These are phyloP conservation scores for Kazachstania martiniae DNA, from an alignment of 805 yeast species.

Conservation along the genomic window DNA sequence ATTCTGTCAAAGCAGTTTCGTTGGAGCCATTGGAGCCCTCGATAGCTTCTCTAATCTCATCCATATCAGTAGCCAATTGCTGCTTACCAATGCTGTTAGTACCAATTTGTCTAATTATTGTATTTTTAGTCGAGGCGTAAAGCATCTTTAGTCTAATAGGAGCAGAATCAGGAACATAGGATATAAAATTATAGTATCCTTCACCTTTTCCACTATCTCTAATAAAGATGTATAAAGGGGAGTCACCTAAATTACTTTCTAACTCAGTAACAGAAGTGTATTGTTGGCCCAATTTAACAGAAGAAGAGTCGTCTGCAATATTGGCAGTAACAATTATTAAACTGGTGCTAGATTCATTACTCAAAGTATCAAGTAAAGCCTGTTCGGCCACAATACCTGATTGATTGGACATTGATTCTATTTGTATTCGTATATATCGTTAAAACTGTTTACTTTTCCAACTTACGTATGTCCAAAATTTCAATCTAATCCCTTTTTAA, in stretches of 20 bases:
- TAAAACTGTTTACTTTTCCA: too few species aligned
- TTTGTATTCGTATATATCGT: background rate
- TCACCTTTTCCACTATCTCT: slow-evolving; percentile 22
- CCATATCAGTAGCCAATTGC: slow-evolving; percentile 25
- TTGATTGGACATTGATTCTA: slow-evolving; percentile 46
- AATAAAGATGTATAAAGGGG: slow-evolving; percentile 42
- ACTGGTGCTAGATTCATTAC: slow-evolving; percentile 1
- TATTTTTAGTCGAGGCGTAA: slow-evolving; percentile 81
- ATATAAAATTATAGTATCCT: slow-evolving; percentile 43
- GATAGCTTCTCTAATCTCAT: slow-evolving; percentile 20
- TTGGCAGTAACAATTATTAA: slow-evolving; percentile 13
- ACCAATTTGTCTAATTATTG: slow-evolving; percentile 68
- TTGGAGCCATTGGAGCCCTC: slow-evolving; percentile 6
- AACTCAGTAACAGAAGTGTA: slow-evolving; percentile 32
- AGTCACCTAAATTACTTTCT: slow-evolving; percentile 26
- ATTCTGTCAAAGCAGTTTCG: slow-evolving; percentile 15
- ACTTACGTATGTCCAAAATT: too few species aligned
- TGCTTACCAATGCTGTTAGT: slow-evolving; percentile 30
- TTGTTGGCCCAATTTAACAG: slow-evolving; percentile 11
- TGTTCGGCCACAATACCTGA: slow-evolving; percentile 43
- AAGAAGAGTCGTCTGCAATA: slow-evolving; percentile 16
- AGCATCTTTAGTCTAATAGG: slow-evolving; percentile 81
- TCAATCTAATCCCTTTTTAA: too few species aligned
- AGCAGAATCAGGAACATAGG: slow-evolving; percentile 81
- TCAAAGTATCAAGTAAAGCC: slow-evolving; percentile 14